Base-by-base conservation (phyloP, 1,139 yeast species). In the Kazachstania sp. region DNA sequence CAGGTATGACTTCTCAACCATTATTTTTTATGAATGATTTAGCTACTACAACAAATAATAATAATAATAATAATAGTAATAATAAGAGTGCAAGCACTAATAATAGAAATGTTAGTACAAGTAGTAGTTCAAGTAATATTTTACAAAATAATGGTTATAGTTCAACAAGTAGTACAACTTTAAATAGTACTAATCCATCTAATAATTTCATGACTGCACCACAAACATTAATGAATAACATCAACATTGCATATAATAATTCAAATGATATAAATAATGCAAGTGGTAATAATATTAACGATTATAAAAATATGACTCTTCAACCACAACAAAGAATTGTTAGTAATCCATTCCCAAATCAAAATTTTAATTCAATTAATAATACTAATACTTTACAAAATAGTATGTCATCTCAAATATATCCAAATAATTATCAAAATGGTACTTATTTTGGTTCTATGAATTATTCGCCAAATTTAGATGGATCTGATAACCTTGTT, bases 321-420 rank as follows among this genome's bases (percentile, higher is more conserved):
- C 44, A 39, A 16, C 48, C 47, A 19, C 52, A 52, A 44, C 58
- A 54, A 39, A 51, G 59, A 50, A 48, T 55, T 19, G 48, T 51
- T n/a, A 54, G 57, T 44, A 52, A 51, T 39, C 57, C 58, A 15
- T 56, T 48, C 39, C 54, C 54, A 30, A 48, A 52, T 41, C 51
- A 41, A 41, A 15, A 46, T 32, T 39, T 29, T 8, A 43, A 26
- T 32, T 16, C 40, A 20, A 30, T 35, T 23, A 44, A 11, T 23
- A 44, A 16, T 23, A n/a, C 36, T 9, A 32, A 18, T 40, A 37
- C 35, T 29, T 28, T 39, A 4, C 39, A 12, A 12, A 37, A 19
- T 23, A 42, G 35, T 23, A 15, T 13, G 12, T 9, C 36, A 15
- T 18, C 41, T 7, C 39, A 37, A 20, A 13, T 38, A 9, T 40